Evolutionary conservation across 192 early-diverging fungal genomes (phyloP), one percentile per base, ranked within the genome.

Genomic region (Podila clonocystis): DNA sequence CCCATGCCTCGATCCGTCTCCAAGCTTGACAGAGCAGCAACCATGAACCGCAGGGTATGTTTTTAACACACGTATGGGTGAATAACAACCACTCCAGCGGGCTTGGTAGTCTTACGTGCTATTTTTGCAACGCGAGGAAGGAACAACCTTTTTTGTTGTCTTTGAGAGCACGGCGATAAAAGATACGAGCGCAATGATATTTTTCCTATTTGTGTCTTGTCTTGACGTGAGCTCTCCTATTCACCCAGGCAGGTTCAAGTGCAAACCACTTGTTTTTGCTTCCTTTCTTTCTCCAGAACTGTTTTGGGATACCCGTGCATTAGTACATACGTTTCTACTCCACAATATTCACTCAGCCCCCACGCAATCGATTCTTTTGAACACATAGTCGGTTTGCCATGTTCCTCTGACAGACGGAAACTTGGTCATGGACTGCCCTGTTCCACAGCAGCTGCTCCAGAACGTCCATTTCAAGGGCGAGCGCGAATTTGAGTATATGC

Each of bases 401-500:
- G 88, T 91, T 48, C 85, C 84, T 61, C 67, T 92, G 61, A 90
- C 89, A 28, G 83, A 89, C 2, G 92, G 92, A 41, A 92, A 94
- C 72, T 67, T 94, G 52, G 89, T 94, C 31, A 80, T 94, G 60
- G 92, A 94, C 75, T 88, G 89, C 64, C 89, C 89, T 11, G 91
- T 92, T 15, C 92, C 92, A 8, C 69, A 65, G 24, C 84, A 88
- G 33, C 82, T 92, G 22, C 82, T 92, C 24, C 79, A 88, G 13
- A 84, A 88, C 65, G 84, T 86, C 8, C 85, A 82, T 36, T 84
- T 85, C 52, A 87, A 68, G 28, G 78, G 87, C 45, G 87, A 84
- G 20, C 85, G 84, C 29, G 93, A 94, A 73, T 94, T 94, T 59
- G 93, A 90, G 31, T 87, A 91, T 66, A 88, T 93, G 86, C 86